These are phyloP conservation scores for Dipteronia dyeriana DNA, from an alignment of 345 rosid genomes.

Conservation along the genomic window DNA sequence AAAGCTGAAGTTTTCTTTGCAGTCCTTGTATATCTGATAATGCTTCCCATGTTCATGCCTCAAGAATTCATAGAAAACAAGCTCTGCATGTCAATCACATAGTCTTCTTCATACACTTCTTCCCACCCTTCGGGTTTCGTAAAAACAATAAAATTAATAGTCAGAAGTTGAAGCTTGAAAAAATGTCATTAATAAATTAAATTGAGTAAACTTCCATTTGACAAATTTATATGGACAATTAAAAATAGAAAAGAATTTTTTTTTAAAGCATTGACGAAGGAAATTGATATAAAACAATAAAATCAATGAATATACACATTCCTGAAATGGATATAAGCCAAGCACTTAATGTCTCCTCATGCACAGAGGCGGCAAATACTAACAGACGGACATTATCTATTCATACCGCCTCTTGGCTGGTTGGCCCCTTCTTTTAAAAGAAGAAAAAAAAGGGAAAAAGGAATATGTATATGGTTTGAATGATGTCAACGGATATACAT, in stretches of 20 bases:
- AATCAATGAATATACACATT: neutral
- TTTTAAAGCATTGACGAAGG: slow-evolving; percentile 16
- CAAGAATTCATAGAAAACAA: neutral
- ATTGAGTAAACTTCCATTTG: neutral
- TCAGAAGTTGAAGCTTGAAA: neutral
- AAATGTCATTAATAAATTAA: neutral
- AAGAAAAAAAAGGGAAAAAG: neutral
- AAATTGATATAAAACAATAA: neutral
- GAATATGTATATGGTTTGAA: neutral
- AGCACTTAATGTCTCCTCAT: slow-evolving; percentile 25
- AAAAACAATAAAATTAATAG: slow-evolving; percentile 2
- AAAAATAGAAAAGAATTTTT: neutral
- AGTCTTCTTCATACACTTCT: slow-evolving; percentile 16
- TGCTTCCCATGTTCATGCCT: slow-evolving; percentile 19
- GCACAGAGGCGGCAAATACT: slow-evolving; percentile 8
- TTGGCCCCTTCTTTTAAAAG: slow-evolving; percentile 7
- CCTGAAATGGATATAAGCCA: slow-evolving; percentile 15
- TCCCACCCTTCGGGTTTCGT: slow-evolving; percentile 1
- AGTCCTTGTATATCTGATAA: neutral
- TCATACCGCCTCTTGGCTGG: slow-evolving; percentile 5
- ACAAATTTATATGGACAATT: neutral
- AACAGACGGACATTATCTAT: slow-evolving; percentile 1
- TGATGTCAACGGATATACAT: slow-evolving; percentile 6
- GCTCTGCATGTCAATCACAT: slow-evolving; percentile 9
- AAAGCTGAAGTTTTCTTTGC: slow-evolving; percentile 6